A percentile compares a stretch with the other conserved stretches of the same genome.
phyloP scores from a whole-genome alignment of 2,329 filamentous ascomycete species.

The Neonectria ditissima region DNA sequence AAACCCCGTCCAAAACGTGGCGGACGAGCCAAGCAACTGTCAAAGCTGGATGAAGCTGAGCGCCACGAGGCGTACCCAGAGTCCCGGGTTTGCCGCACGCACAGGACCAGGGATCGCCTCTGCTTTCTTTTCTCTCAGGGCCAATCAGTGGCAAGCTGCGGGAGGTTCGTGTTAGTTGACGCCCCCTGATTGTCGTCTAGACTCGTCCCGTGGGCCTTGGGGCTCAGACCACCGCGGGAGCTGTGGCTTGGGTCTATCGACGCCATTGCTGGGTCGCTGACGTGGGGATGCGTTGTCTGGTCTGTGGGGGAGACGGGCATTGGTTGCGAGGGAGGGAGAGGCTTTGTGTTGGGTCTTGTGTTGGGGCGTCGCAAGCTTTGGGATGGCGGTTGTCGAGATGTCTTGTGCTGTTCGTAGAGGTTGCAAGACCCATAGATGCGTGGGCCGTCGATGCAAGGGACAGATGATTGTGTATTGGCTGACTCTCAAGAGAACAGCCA shows the following conservation, averaged over 20 bases:
- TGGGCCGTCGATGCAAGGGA: background rate
- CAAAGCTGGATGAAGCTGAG: background rate
- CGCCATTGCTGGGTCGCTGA: background rate
- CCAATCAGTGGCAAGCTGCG: too few relatives aligned
- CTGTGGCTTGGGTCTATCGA: background rate
- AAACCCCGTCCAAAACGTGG: background rate
- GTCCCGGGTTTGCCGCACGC: background rate
- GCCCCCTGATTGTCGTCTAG: background rate
- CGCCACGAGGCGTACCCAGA: background rate
- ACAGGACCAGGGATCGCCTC: background rate
- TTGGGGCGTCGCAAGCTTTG: too few relatives aligned
- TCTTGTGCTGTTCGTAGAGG: background rate
- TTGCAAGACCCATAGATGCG: background rate
- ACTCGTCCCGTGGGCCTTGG: background rate
- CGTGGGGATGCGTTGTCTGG: too few relatives aligned
- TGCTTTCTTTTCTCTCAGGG: background rate
- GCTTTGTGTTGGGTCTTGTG: background rate
- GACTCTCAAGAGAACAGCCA: background rate
- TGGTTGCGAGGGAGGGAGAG: background rate
- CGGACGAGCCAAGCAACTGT: background rate
- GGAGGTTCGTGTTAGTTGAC: background rate
- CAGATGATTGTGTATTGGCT: background rate
- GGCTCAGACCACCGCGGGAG: background rate
- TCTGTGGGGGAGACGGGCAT: background rate
- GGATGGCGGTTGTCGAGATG: background rate